These are phyloP conservation scores for Plectosphaerella plurivora DNA, from an alignment of 2,329 filamentous ascomycete genomes.

Conservation along the genomic window DNA sequence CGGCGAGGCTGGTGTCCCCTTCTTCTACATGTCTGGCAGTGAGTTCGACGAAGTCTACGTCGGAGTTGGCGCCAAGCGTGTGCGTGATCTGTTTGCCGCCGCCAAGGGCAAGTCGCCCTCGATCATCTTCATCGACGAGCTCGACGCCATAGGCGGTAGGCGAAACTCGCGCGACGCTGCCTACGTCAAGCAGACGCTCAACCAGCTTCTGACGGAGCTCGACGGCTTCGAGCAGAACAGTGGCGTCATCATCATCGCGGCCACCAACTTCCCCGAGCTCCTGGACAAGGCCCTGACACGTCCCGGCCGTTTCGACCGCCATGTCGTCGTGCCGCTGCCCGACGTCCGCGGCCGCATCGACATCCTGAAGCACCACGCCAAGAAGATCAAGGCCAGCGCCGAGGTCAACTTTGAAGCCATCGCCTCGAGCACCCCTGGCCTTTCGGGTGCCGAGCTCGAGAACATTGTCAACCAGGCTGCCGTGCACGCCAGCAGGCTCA, in stretches of 20 bases:
- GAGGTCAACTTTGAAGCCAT: constrained; percentile 82
- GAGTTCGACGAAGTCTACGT: constrained; percentile 99
- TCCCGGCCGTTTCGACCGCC: constrained; percentile 92
- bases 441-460: constrained; percentile 92
- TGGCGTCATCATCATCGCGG: constrained; percentile 91
- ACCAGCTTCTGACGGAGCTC: constrained; percentile 92
- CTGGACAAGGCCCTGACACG: constrained; percentile 96
- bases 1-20: constrained; percentile 93
- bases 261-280: constrained; percentile 92
- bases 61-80: constrained; percentile 92
- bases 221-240: constrained; percentile 95
- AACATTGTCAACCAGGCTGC: constrained; percentile 97
- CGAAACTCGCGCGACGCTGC: constrained; percentile 89
- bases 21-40: constrained; percentile 99
- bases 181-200: constrained; percentile 95
- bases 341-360: constrained; percentile 91
- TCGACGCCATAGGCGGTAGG: constrained; percentile 92
- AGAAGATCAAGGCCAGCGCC: constrained; percentile 75
- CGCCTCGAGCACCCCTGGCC: constrained; percentile 82
- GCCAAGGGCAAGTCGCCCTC: constrained; percentile 82
- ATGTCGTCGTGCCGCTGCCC: constrained; percentile 81
- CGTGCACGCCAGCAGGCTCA: constrained; percentile 86
- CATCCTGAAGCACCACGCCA: constrained; percentile 90
- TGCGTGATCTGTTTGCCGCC: constrained; percentile 83
- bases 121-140: constrained; percentile 93